Evolutionary conservation across 2,329 filamentous ascomycete genomes (phyloP).

Genomic region (Colletotrichum limetticola): DNA sequence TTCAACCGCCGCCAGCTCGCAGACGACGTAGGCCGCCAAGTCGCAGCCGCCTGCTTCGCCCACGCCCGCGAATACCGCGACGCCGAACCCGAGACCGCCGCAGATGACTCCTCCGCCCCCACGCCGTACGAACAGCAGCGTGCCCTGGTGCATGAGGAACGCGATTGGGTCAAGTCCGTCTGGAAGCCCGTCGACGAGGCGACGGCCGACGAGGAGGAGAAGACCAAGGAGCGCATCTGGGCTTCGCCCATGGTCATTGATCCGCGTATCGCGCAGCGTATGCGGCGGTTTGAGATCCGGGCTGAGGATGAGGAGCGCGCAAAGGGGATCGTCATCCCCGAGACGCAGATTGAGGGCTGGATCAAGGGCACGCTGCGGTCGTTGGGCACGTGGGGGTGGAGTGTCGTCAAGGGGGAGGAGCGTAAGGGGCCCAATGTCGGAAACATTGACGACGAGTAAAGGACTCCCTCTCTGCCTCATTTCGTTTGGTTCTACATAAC

Average conservation of each 20-base stretch:
- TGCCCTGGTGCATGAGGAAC: constrained; percentile 77
- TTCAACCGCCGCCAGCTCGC: constrained; percentile 86
- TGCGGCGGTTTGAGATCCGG: constrained; percentile 80
- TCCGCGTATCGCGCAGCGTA: constrained; percentile 77
- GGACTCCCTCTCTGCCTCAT: too few species aligned
- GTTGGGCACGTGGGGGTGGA: constrained; percentile 62
- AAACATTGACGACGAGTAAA: constrained; percentile 45
- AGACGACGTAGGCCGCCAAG: constrained; percentile 87
- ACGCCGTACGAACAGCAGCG: constrained; percentile 68
- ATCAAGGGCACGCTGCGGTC: constrained; percentile 69
- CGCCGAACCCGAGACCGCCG: constrained; percentile 33
- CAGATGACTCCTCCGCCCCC: constrained; percentile 2
- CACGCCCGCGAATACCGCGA: constrained; percentile 62
- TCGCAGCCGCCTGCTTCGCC: constrained; percentile 84
- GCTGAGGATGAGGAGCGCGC: constrained; percentile 77
- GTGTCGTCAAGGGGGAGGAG: constrained; percentile 49
- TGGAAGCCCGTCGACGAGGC: constrained; percentile 65
- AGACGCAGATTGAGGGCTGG: constrained; percentile 77
- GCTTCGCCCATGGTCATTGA: constrained; percentile 80
- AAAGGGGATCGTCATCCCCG: constrained; percentile 68
- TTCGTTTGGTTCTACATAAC: too few species aligned
- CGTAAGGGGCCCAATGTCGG: constrained; percentile 55
- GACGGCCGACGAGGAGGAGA: constrained; percentile 46
- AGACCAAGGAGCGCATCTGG: constrained; percentile 78
- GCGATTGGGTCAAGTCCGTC: constrained; percentile 85